Evolutionary conservation across 2,329 filamentous ascomycete species (phyloP), one percentile per base, ranked within the genome.

Genomic region (Gnomoniopsis smithogilvyi): DNA sequence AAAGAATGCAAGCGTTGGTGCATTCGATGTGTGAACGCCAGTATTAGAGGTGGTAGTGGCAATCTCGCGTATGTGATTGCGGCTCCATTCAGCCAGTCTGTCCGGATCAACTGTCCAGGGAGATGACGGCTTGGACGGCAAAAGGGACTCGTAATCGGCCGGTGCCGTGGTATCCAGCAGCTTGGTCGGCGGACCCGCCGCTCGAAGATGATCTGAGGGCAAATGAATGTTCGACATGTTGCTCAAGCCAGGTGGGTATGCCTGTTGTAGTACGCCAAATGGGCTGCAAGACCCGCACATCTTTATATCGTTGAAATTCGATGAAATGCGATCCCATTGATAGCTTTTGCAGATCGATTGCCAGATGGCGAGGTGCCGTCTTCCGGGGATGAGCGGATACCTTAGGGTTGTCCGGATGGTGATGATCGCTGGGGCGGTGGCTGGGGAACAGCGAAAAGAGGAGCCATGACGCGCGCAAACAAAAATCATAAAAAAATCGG

Each of bases 1-100:
- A 30, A 30, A 30, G 26, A 30, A 4, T 4, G 26, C 26, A 30
- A 30, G 26, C 26, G 26, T 30, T 30, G 26, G 26, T 8, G 26
- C 26, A 30, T 30, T 30, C 26, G 4, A 4, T 30, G 4, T 4
- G 26, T 30, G 8, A 8, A 4, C 26, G 26, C 26, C 14, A 19
- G 24, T n/a, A 48, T 3, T 8, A 34, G 33, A 47, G 26, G 43
- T 33, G 30, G 43, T 38, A 21, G 51, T 48, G 43, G 61, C 56
- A 63, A 63, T 63, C 55, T 63, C 61, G 56, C 55, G 52, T 61
- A 52, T 56, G 55, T 54, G 43, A 61, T 56, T 63, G 50, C 49
- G 61, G 60, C 36, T 51, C 60, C 53, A 56, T 41, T 51, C 38
- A 24, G 10, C 47, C 47, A 48, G 58, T 56, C 43, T 48, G 48